Base-by-base conservation (phyloP, 179 eudicot species). In the Sideroxylon spinosum region DNA sequence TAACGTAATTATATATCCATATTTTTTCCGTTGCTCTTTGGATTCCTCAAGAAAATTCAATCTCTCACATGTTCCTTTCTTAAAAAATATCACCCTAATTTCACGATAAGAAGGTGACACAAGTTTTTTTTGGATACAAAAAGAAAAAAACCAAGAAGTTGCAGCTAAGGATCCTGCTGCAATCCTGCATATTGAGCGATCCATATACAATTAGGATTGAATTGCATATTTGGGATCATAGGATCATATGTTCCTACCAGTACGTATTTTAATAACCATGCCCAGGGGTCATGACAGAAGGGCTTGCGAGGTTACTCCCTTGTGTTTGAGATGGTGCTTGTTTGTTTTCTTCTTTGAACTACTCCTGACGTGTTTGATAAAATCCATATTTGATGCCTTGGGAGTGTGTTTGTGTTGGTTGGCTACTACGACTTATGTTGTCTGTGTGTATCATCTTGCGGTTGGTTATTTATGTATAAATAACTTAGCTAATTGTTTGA, bases 21-120 rank as follows among this genome's bases (percentile, higher is more conserved):
- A 74, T 52, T 74, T 68, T 12, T 78, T 74, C 72, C 79, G 20
- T 81, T 78, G 9, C n/a, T 48, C 53, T 26, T 62, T 25, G 29
- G 14, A 65, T 6, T 12, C 32, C 44, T 65, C 9, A 13, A 28
- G 68, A 0, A 28, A 13, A 12, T 65, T 26, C 9, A 65, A 28
- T 3, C n/a, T 65, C 32, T 65, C 46, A 12, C 7, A 1, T 44
- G 28, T 44, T 26, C 28, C 68, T 7, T 65, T 65, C n/a, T 65
- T 65, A 6, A 65, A 28, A 16, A 28, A 65, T 26, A n/a, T 65
- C n/a, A 11, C 63, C 25, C 46, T 28, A 26, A 25, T 65, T 26
- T 65, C 68, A 65, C 28, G 68, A 37, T 65, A 65, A 26, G 46
- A 28, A 10, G 67, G 67, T 22, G 68, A 37, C 68, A 14, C 20